Conservation (phyloP, 805 yeast genomes). For the Kodamaea restingae region DNA sequence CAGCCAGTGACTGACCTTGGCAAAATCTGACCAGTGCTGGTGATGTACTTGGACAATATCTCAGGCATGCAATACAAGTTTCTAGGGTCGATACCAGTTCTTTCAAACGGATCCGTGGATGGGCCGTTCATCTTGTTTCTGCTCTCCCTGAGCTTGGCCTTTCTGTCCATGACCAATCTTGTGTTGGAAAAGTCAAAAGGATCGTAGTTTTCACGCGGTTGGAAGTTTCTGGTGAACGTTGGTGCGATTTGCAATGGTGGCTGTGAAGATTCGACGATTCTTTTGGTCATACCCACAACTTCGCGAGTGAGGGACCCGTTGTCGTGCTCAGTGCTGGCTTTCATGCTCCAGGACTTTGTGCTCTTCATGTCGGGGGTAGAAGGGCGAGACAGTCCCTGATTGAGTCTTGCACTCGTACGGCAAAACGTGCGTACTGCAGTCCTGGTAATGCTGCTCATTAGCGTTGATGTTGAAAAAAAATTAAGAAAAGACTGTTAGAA, state of each 20-base stretch:
- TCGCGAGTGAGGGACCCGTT: slow-evolving; percentile 22
- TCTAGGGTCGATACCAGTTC: slow-evolving; percentile 58
- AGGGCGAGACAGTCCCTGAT: slow-evolving; percentile 15
- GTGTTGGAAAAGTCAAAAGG: slow-evolving; percentile 17
- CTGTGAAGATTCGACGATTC: slow-evolving; percentile 24
- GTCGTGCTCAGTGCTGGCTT: slow-evolving; percentile 2
- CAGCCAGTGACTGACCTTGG: slow-evolving; percentile 72
- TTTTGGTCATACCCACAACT: slow-evolving; percentile 34
- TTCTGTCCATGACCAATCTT: slow-evolving; percentile 49
- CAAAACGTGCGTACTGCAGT: slow-evolving; percentile 5
- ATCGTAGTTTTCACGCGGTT: slow-evolving; percentile 53
- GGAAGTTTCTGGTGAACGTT: slow-evolving; percentile 37
- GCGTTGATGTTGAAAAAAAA: slow-evolving; percentile 3
- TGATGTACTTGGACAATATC: slow-evolving; percentile 58
- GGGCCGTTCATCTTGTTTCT: slow-evolving; percentile 9
- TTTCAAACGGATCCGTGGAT: slow-evolving; percentile 32
- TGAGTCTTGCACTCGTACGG: slow-evolving; percentile 5
- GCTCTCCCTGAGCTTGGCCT: slow-evolving; percentile 17
- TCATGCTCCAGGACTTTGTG: slow-evolving; percentile 23
- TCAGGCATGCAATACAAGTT: slow-evolving; percentile 72
- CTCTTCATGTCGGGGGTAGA: slow-evolving; percentile 32
- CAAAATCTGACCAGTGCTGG: slow-evolving; percentile 71
- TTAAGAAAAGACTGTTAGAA: not conserved
- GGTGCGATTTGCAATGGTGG: slow-evolving; percentile 34
- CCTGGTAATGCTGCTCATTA: slow-evolving; percentile 5